These are phyloP conservation scores for Yarrowia sp. DNA, from an alignment of 805 yeast genomes.

Conservation along the genomic window DNA sequence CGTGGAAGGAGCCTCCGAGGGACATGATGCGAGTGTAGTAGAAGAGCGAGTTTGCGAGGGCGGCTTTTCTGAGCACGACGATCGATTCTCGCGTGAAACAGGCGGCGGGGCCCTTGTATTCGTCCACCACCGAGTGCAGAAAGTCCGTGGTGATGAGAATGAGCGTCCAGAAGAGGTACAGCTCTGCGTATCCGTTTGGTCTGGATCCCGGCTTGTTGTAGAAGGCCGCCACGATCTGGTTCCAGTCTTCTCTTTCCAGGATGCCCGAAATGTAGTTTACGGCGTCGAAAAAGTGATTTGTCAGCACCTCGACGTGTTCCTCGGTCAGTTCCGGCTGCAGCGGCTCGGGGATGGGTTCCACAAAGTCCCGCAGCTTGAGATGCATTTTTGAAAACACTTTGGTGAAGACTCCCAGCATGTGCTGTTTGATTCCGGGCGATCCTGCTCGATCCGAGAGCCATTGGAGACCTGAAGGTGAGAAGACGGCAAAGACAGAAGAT, in stretches of 20 bases:
- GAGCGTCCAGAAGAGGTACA: constrained; percentile 32
- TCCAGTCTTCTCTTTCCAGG: constrained; percentile 30
- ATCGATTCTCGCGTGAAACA: neutral
- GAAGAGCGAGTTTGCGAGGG: constrained; percentile 54
- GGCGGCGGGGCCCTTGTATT: neutral
- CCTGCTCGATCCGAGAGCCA: constrained; percentile 49
- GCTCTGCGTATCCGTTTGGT: constrained; percentile 27
- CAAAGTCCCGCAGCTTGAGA: constrained; percentile 33
- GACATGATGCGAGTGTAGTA: constrained; percentile 61
- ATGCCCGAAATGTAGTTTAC: constrained; percentile 22
- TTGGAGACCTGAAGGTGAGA: constrained; percentile 52
- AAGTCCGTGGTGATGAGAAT: constrained; percentile 20
- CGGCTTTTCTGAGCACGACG: neutral
- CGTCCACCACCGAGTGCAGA: constrained; percentile 3
- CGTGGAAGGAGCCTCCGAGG: constrained; percentile 59
- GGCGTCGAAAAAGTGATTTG: constrained; percentile 17
- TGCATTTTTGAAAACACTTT: constrained; percentile 25
- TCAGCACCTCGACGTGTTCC: constrained; percentile 1
- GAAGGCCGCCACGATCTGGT: constrained; percentile 8
- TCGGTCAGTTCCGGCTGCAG: neutral
- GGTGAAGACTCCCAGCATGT: constrained; percentile 29
- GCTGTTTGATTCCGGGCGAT: constrained; percentile 23
- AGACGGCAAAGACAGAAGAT: constrained; percentile 49
- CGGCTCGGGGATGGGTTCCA: constrained; percentile 37
- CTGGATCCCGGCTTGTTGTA: constrained; percentile 9